Evolutionary conservation across 129 eudicot species (phyloP).

Genomic region (Mikania micrantha): DNA sequence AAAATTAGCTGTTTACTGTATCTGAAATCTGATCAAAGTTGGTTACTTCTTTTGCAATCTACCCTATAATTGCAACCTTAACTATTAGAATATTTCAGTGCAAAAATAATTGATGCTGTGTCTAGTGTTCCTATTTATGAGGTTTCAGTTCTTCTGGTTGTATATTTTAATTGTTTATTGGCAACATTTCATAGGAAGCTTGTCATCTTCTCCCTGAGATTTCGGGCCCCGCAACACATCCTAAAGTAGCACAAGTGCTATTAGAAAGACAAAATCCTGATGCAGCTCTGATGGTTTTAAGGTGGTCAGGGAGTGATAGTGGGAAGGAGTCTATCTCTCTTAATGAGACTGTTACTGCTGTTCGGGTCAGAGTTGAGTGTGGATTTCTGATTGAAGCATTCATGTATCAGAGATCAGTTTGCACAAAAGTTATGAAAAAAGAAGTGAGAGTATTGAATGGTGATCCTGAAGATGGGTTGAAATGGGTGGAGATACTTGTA

Average conservation of each 20-base stretch:
- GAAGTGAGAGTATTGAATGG: constrained; percentile 30
- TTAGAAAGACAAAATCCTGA: constrained; percentile 81
- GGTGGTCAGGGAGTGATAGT: constrained; percentile 82
- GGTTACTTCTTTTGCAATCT: background rate
- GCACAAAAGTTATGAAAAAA: constrained; percentile 55
- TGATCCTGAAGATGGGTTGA: constrained; percentile 28
- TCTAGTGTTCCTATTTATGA: background rate
- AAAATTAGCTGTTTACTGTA: background rate
- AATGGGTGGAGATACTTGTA: constrained; percentile 76
- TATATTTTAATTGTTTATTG: background rate
- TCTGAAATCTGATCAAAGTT: background rate
- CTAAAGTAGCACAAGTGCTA: constrained; percentile 78
- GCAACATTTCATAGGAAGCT: constrained; percentile 58
- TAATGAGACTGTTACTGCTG: constrained; percentile 81
- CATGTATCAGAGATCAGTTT: constrained; percentile 72
- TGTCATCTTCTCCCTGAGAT: constrained; percentile 84
- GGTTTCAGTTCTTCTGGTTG: background rate
- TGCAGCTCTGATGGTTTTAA: constrained; percentile 90
- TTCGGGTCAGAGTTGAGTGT: constrained; percentile 87
- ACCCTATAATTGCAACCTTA: constrained; percentile 5
- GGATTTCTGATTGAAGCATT: constrained; percentile 94
- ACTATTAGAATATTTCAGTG: background rate
- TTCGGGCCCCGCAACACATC: constrained; percentile 79
- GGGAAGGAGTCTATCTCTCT: constrained; percentile 52
- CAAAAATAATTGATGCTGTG: background rate